phyloP scores from a whole-genome alignment of 2,329 filamentous ascomycete species.

The Colletotrichum sojae region DNA sequence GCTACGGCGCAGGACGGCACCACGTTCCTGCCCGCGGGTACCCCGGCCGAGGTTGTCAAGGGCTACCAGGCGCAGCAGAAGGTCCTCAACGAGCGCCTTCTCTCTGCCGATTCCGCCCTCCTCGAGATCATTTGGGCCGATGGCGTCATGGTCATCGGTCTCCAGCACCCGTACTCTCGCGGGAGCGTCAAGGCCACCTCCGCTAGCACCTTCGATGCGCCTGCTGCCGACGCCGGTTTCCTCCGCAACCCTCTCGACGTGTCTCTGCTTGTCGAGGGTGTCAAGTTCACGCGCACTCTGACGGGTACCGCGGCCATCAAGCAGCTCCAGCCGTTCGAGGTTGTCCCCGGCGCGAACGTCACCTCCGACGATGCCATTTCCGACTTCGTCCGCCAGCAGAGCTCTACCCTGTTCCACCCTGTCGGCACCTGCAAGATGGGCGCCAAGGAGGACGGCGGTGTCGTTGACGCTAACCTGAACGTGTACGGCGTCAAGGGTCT shows the following conservation, averaged over 20 bases:
- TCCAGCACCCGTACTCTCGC: conserved; percentile 56
- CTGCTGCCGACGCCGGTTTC: conserved; percentile 56
- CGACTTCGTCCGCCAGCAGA: conserved; percentile 32
- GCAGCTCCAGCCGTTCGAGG: conserved; percentile 27
- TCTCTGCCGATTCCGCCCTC: conserved; percentile 46
- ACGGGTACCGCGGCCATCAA: conserved; percentile 31
- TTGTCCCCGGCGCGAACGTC: conserved; percentile 34
- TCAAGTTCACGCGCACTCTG: conserved; percentile 53
- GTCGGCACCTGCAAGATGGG: conserved; percentile 54
- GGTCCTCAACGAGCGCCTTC: conserved; percentile 49
- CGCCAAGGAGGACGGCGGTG: conserved; percentile 48
- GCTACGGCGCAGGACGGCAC: conserved; percentile 51
- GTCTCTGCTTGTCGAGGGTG: conserved; percentile 47
- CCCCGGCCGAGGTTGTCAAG: conserved; percentile 52
- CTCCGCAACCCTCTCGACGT: conserved; percentile 56
- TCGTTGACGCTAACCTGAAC: conserved; percentile 48
- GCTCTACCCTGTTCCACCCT: conserved; percentile 51
- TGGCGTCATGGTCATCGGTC: conserved; percentile 48
- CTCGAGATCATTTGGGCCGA: conserved; percentile 52
- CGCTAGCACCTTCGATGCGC: conserved; percentile 50
- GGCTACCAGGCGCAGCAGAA: conserved; percentile 56
- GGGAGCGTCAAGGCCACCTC: conserved; percentile 56
- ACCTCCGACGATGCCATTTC: conserved; percentile 32
- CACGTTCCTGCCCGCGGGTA: conserved; percentile 50
- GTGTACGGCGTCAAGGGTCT: conserved; percentile 49